These are phyloP conservation scores for Trichocomaceae sp. DNA, from an alignment of 2,329 filamentous ascomycete species.

Conservation along the genomic window DNA sequence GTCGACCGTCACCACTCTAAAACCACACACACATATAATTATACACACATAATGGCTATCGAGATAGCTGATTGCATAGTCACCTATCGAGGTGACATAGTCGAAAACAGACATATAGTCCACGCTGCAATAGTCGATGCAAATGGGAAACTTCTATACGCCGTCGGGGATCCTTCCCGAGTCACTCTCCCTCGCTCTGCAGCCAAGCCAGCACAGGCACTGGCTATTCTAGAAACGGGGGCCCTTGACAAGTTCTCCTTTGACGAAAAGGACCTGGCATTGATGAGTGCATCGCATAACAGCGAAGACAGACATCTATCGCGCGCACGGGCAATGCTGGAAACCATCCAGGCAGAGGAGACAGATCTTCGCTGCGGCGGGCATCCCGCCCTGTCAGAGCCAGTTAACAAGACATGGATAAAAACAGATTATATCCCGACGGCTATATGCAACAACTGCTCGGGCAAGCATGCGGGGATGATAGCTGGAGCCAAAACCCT, in stretches of 20 bases:
- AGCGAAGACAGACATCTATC: conserved; percentile 38
- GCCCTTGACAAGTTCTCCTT: conserved; percentile 33
- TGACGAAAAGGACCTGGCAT: conserved; percentile 38
- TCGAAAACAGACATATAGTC: conserved; percentile 42
- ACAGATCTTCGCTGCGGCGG: conserved; percentile 39
- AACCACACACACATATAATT: background rate
- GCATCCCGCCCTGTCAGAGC: conserved; percentile 32
- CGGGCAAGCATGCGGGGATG: conserved; percentile 46
- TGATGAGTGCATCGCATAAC: conserved; percentile 46
- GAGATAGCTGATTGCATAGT: conserved; percentile 27
- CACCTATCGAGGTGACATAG: conserved; percentile 30
- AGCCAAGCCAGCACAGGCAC: conserved; percentile 42
- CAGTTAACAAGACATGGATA: conserved; percentile 37
- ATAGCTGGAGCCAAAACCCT: conserved; percentile 38
- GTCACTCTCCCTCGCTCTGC: conserved; percentile 42
- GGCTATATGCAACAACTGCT: conserved; percentile 42
- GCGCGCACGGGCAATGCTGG: conserved; percentile 36
- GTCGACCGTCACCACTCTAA: background rate
- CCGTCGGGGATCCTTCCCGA: conserved; percentile 37
- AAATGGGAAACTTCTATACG: conserved; percentile 33
- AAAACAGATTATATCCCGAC: conserved; percentile 33
- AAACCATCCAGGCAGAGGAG: conserved; percentile 27
- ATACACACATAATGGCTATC: background rate
- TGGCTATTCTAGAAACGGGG: conserved; percentile 41
- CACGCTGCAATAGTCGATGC: conserved; percentile 40